phyloP scores from a whole-genome alignment of 805 yeast species.

The Alloascoidea hylecoeti region DNA sequence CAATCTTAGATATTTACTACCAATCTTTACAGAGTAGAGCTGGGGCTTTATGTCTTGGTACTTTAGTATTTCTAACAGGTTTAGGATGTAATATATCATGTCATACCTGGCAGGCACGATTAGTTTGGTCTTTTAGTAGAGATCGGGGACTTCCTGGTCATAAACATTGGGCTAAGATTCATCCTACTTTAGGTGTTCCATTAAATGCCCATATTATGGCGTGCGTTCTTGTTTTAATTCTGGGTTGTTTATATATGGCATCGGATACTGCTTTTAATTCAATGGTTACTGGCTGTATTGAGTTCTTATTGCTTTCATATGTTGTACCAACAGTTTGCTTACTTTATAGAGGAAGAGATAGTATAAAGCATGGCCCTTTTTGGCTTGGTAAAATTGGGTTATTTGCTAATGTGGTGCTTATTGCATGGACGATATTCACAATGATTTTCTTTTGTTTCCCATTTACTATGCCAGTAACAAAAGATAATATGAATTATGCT shows the following conservation, averaged over 20 bases:
- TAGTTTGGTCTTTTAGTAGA: constrained; percentile 56
- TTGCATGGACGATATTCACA: constrained; percentile 46
- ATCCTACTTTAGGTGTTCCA: constrained; percentile 36
- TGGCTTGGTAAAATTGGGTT: constrained; percentile 47
- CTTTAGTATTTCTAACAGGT: constrained; percentile 36
- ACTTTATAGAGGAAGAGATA: constrained; percentile 32
- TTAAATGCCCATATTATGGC: constrained; percentile 44
- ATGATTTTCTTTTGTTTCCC: constrained; percentile 55
- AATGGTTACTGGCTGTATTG: constrained; percentile 45
- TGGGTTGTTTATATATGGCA: constrained; percentile 51
- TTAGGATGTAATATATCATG: constrained; percentile 44
- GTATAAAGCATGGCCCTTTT: constrained; percentile 48
- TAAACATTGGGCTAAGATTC: constrained; percentile 31
- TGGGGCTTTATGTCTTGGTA: constrained; percentile 39
- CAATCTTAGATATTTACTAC: constrained; percentile 46
- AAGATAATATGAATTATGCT: constrained; percentile 55
- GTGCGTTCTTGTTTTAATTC: constrained; percentile 32
- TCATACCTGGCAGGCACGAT: constrained; percentile 56
- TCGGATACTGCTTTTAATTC: constrained; percentile 57
- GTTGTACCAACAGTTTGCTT: constrained; percentile 37
- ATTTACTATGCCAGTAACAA: constrained; percentile 42
- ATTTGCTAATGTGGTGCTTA: constrained; percentile 31
- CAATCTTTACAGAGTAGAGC: constrained; percentile 38
- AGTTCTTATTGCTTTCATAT: constrained; percentile 43
- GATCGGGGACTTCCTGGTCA: constrained; percentile 51